These are phyloP conservation scores for Metschnikowia anglica DNA, from an alignment of 805 yeast genomes.

Conservation along the genomic window DNA sequence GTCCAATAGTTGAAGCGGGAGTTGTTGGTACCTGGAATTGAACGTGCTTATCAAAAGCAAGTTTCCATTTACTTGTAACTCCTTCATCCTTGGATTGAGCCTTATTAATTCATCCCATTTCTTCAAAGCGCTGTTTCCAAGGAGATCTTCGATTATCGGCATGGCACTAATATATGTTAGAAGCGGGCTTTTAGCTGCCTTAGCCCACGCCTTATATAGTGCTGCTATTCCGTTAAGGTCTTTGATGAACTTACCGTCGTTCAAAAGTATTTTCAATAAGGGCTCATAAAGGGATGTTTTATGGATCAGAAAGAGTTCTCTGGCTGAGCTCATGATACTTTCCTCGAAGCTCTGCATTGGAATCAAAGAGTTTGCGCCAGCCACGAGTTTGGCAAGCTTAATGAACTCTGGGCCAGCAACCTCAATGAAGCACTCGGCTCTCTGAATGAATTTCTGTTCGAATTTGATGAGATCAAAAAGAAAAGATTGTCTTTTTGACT, in stretches of 20 bases:
- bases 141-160: conserved; percentile 59
- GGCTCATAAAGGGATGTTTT: conserved; percentile 55
- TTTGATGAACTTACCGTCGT: conserved; percentile 65
- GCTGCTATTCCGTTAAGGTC: conserved; percentile 52
- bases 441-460: conserved; percentile 67
- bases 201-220: conserved; percentile 63
- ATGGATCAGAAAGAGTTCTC: conserved; percentile 56
- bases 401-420: conserved; percentile 43
- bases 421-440: conserved; percentile 64
- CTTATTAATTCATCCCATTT: conserved; percentile 57
- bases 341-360: conserved; percentile 50
- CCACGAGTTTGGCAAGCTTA: conserved; percentile 27
- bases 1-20: conserved; percentile 62
- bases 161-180: conserved; percentile 58
- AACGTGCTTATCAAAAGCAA: conserved; percentile 42
- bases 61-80: conserved; percentile 41
- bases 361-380: conserved; percentile 21
- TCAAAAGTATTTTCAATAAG: conserved; percentile 52
- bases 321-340: conserved; percentile 57
- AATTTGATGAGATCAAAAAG: conserved; percentile 71
- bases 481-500: conserved; percentile 68
- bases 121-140: conserved; percentile 51
- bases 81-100: conserved; percentile 50
- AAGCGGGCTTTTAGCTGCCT: conserved; percentile 53
- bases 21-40: conserved; percentile 46